phyloP scores from a whole-genome alignment of 2,329 filamentous ascomycete species.

The Fusarium heterosporum region DNA sequence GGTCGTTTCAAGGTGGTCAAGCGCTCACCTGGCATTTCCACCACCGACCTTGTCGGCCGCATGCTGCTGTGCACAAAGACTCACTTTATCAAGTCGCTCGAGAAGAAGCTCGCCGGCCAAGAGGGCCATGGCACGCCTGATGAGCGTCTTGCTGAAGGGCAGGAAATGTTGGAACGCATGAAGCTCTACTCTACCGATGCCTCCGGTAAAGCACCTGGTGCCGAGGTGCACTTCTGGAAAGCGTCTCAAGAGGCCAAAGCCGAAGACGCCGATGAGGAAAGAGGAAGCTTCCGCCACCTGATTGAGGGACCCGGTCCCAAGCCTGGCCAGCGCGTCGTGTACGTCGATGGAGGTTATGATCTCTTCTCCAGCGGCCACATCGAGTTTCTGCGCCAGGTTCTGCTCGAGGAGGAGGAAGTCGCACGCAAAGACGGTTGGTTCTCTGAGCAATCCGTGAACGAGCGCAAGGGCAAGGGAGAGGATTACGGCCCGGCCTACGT shows the following conservation, averaged over 20 bases:
- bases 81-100: conserved; percentile 89
- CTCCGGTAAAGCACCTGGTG: conserved; percentile 80
- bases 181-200: conserved; percentile 89
- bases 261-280: conserved; percentile 64
- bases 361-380: conserved; percentile 98
- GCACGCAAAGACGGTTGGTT: conserved; percentile 81
- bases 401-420: conserved; percentile 76
- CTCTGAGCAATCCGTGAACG: conserved; percentile 69
- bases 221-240: conserved; percentile 87
- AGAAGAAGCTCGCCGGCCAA: conserved; percentile 73
- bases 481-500: conserved; percentile 88
- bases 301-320: conserved; percentile 77
- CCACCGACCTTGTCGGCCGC: conserved; percentile 95
- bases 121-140: conserved; percentile 78
- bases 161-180: conserved; percentile 81
- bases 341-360: conserved; percentile 97
- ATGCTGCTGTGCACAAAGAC: conserved; percentile 97
- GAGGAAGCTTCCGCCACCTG: conserved; percentile 74
- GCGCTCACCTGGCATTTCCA: conserved; percentile 94
- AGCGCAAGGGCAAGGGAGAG: conserved; percentile 72
- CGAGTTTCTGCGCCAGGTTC: conserved; percentile 86
- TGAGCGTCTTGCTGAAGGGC: conserved; percentile 72
- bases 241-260: conserved; percentile 63
- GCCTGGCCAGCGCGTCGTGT: conserved; percentile 86
- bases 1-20: conserved; percentile 97